Base-by-base conservation (phyloP, 1,284 basidiomycete genomes). In the Ceratobasidium papillatum region DNA sequence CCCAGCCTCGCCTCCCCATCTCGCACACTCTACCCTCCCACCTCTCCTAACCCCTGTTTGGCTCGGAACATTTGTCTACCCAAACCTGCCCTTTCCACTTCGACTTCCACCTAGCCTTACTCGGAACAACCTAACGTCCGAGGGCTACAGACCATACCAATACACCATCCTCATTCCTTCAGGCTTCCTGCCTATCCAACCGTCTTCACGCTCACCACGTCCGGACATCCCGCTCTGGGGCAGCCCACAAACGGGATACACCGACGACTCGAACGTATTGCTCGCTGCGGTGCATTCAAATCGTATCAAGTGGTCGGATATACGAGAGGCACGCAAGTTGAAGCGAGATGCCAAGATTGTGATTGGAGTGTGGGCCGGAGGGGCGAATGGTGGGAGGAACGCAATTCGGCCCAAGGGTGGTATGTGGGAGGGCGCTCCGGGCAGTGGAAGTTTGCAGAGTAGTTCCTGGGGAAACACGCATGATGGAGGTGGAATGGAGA, bases 231-330 rank as follows among this genome's bases (percentile, higher is more conserved):
- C 54, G 22, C 63, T 76, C 45, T 74, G 69, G 66, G 63, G 54
- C 36, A 19, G 30, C 27, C 54, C 41, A 8, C 12, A 41, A 19
- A 71, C 66, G 22, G 77, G 77, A 0, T 77, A 77, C 69, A 77
- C 77, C 22, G 77, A 77, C 66, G 77, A 77, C 36, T 77, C 77
- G 38, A 76, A 77, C 62, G 9, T 77, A 22, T 27, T 71, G 19
- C 66, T 71, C 25, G 66, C 66, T 30, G 66, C 66, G 11, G 52
- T 71, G 14, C 66, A 71, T 49, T 71, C 66, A 2, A 25, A 25
- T 52, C n/a, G 38, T 3, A 59, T 30, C 3, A 19, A 36, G 3
- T 71, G 66, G 66, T 59, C 52, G 25, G 66, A 71, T n/a, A 71
- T 71, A 30, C 52, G 66, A 3, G 36, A 27, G 7, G 66, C 66